Evolutionary conservation across 352 stramenopile species (phyloP).

Genomic region (Pythium aquatile): DNA sequence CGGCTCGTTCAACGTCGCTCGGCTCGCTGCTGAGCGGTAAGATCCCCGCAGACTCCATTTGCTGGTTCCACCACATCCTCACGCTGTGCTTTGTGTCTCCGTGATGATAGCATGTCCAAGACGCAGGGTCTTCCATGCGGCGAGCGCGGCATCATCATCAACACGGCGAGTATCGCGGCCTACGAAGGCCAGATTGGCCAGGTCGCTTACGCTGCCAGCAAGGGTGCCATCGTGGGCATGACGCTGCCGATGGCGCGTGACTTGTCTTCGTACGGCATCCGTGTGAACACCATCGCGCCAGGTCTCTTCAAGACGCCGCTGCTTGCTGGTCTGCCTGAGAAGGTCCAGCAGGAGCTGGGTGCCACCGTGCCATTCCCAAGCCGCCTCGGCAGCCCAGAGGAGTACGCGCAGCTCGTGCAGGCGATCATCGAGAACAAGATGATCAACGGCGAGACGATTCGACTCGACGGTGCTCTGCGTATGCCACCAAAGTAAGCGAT

Average conservation of each 20-base stretch:
- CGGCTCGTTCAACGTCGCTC: conserved; percentile 97
- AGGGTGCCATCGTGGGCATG: conserved; percentile 96
- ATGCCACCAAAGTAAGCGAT: conserved; percentile 91
- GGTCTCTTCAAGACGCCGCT: conserved; percentile 97
- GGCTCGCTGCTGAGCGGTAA: conserved; percentile 92
- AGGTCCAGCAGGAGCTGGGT: conserved; percentile 93
- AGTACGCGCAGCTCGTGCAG: conserved; percentile 95
- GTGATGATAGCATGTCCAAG: conserved; percentile 79
- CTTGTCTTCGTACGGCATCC: conserved; percentile 91
- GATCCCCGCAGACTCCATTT: neutral
- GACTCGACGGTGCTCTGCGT: conserved; percentile 95
- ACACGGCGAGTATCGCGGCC: conserved; percentile 97
- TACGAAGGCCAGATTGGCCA: conserved; percentile 98
- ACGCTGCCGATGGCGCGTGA: conserved; percentile 96
- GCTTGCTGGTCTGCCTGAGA: conserved; percentile 92
- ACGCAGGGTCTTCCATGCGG: conserved; percentile 63
- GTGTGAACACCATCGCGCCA: conserved; percentile 97
- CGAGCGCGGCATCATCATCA: conserved; percentile 97
- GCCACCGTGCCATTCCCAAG: conserved; percentile 95
- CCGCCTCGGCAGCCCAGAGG: conserved; percentile 92
- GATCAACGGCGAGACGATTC: conserved; percentile 98
- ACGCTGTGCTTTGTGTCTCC: conserved; percentile 4
- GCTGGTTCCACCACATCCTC: neutral
- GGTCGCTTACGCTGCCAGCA: conserved; percentile 96
- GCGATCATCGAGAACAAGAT: conserved; percentile 97